These are phyloP conservation scores for Neurospora crassa DNA, from an alignment of 2,329 filamentous ascomycete species.

Conservation along the genomic window DNA sequence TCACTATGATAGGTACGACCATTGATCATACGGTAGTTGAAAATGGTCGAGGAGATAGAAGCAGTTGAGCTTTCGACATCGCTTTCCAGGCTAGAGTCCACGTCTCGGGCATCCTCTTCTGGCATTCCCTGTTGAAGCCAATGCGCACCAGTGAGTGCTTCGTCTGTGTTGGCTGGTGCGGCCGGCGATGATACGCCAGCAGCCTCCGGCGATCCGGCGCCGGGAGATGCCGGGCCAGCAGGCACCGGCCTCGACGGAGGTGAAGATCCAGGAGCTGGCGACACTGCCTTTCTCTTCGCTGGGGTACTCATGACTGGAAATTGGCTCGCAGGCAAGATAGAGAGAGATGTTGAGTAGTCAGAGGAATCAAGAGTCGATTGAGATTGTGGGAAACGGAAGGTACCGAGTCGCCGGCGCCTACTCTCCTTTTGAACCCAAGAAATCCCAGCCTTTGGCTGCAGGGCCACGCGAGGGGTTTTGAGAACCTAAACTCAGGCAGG, in stretches of 20 bases:
- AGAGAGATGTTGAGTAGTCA: not conserved
- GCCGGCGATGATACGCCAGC: not conserved
- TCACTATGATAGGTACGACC: slow-evolving; percentile 3
- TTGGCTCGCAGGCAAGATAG: not conserved
- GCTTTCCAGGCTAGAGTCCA: not conserved
- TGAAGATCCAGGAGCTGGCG: not conserved
- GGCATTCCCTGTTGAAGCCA: not conserved
- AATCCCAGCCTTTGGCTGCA: not conserved
- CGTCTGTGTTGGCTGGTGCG: not conserved
- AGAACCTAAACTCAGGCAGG: not conserved
- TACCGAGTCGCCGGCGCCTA: not conserved
- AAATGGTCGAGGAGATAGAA: not conserved
- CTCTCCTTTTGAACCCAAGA: not conserved
- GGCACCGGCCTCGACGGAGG: not conserved
- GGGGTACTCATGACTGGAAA: not conserved
- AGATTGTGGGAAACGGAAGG: not conserved
- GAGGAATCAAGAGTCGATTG: not conserved
- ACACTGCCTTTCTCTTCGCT: not conserved
- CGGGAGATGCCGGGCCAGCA: not conserved
- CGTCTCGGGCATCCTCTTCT: not conserved
- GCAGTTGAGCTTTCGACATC: not conserved
- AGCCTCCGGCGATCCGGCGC: not conserved
- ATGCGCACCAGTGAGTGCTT: not conserved
- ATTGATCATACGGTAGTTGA: slow-evolving; percentile 3
- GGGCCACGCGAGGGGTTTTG: not conserved